Evolutionary conservation across 2,329 filamentous ascomycete species (phyloP).

Genomic region (Fusarium piperis): DNA sequence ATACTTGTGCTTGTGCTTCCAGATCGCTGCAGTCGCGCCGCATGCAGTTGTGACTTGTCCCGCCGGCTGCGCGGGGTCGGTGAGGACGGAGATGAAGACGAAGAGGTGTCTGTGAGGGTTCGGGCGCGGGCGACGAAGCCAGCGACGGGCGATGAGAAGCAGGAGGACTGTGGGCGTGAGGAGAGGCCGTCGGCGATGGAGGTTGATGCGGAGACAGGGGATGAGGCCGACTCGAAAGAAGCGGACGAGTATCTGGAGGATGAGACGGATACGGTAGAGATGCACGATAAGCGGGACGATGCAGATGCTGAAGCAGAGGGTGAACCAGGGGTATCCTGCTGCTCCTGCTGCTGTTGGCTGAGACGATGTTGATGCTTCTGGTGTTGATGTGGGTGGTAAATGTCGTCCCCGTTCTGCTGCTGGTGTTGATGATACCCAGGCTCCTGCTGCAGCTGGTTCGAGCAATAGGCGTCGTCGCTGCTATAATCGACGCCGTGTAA

Average conservation of each 20-base stretch:
- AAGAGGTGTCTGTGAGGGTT: slow-evolving; percentile 35
- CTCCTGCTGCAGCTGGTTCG: slow-evolving; percentile 5
- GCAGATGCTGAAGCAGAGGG: slow-evolving; percentile 36
- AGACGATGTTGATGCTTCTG: slow-evolving; percentile 41
- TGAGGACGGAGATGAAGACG: slow-evolving; percentile 39
- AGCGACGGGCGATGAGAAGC: slow-evolving; percentile 28
- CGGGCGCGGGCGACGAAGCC: slow-evolving; percentile 27
- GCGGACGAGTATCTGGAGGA: slow-evolving; percentile 35
- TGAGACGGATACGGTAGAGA: slow-evolving; percentile 36
- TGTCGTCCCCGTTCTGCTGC: slow-evolving; percentile 8
- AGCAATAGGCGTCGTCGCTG: slow-evolving; percentile 19
- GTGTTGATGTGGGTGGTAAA: slow-evolving; percentile 25
- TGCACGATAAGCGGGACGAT: slow-evolving; percentile 39
- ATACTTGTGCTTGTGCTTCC: slow-evolving; percentile 47
- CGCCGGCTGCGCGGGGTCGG: slow-evolving; percentile 52
- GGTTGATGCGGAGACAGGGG: slow-evolving; percentile 32
- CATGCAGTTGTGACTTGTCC: slow-evolving; percentile 61
- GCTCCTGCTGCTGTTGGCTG: slow-evolving; percentile 29
- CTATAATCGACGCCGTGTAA: slow-evolving; percentile 46
- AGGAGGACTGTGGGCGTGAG: slow-evolving; percentile 12
- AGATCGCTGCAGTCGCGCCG: slow-evolving; percentile 58
- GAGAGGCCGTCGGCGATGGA: slow-evolving; percentile 25
- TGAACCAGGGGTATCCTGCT: slow-evolving; percentile 35
- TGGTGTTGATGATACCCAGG: not conserved
- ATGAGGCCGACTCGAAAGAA: slow-evolving; percentile 34